These are phyloP conservation scores for Zizania latifolia DNA, from an alignment of 176 grass and related monocot species.

Conservation along the genomic window DNA sequence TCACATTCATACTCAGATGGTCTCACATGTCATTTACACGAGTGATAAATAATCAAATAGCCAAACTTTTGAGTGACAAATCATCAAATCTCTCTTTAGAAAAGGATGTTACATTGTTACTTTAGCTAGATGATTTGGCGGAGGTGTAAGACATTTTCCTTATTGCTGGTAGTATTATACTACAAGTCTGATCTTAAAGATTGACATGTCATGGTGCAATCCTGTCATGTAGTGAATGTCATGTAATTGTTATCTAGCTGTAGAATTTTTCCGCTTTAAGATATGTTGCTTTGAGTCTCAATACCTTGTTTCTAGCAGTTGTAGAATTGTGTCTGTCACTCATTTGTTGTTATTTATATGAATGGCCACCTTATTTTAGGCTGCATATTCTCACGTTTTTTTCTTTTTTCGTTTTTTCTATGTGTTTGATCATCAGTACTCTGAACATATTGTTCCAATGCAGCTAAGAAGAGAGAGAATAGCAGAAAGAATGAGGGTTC, in stretches of 20 bases:
- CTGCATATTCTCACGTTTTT: background rate
- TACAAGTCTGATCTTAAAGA: background rate
- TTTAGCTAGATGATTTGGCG: conserved; percentile 12
- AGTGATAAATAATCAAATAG: too few relatives aligned
- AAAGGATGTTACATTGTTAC: background rate
- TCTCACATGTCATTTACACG: too few relatives aligned
- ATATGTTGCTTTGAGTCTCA: conserved; percentile 7
- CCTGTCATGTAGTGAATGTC: too few relatives aligned
- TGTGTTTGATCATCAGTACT: conserved; percentile 25
- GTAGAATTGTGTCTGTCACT: background rate
- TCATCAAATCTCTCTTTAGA: background rate
- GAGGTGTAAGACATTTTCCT: background rate
- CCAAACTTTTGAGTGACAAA: too few relatives aligned
- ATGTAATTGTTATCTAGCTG: conserved; percentile 2
- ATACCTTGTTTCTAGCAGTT: background rate
- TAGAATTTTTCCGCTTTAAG: conserved; percentile 3
- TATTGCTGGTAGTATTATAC: background rate
- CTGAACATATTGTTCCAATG: conserved; percentile 30
- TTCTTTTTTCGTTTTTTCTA: background rate
- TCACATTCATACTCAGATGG: background rate
- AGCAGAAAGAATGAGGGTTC: conserved; percentile 91
- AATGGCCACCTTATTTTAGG: background rate
- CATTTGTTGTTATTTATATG: background rate
- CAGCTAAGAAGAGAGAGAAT: conserved; percentile 98
- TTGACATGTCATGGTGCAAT: background rate